phyloP scores from a whole-genome alignment of 345 rosid genomes.

The Citrus maxima region DNA sequence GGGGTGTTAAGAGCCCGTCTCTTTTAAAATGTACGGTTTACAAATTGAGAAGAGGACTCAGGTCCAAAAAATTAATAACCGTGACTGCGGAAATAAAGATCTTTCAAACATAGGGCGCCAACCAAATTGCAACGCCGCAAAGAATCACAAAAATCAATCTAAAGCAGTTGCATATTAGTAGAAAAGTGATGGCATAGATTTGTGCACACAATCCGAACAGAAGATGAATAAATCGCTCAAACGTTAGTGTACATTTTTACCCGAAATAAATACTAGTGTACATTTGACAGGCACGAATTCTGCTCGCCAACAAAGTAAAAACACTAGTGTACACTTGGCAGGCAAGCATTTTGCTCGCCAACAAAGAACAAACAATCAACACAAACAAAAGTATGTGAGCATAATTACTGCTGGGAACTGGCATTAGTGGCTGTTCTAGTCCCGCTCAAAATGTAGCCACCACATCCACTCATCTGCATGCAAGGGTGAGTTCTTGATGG shows the following conservation, averaged over 20 bases:
- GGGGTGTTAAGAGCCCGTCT: too few relatives aligned
- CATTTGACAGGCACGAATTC: background rate
- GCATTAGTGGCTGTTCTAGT: constrained; percentile 38
- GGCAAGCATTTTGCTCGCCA: background rate
- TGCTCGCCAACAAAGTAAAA: background rate
- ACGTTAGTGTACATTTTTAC: background rate
- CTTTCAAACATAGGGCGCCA: background rate
- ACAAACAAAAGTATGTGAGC: background rate
- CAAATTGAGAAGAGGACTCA: too few relatives aligned
- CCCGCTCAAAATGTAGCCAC: constrained; percentile 90
- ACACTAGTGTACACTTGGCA: background rate
- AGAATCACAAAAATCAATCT: background rate
- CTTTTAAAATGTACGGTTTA: too few relatives aligned
- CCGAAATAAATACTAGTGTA: too few relatives aligned
- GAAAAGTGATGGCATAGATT: background rate
- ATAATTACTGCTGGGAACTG: background rate
- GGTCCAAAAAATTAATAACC: background rate
- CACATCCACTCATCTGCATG: constrained; percentile 87
- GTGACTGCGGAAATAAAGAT: background rate
- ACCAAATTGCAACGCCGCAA: background rate
- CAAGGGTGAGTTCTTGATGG: constrained; percentile 92
- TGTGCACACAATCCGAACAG: background rate
- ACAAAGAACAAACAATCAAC: background rate
- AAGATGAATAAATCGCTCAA: background rate
- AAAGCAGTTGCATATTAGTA: background rate